These are phyloP conservation scores for Candida xyloterini DNA, from an alignment of 805 yeast species.

Conservation along the genomic window DNA sequence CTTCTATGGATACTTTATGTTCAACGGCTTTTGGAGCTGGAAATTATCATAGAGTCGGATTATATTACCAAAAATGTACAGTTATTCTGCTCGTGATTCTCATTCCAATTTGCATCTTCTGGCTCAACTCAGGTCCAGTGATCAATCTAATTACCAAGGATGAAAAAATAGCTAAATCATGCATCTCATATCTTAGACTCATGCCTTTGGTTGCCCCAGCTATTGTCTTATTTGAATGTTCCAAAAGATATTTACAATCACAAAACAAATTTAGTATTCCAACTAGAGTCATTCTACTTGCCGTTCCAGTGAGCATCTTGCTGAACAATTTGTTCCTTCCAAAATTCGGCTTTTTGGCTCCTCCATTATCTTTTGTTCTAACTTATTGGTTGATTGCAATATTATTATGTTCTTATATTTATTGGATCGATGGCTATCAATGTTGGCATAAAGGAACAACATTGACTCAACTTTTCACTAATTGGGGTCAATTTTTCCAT, in stretches of 20 bases:
- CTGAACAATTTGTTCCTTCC: constrained; percentile 53
- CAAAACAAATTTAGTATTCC: constrained; percentile 77
- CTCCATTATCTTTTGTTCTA: constrained; percentile 65
- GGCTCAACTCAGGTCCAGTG: constrained; percentile 51
- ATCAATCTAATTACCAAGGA: constrained; percentile 14
- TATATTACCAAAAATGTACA: constrained; percentile 63
- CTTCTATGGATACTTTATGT: constrained; percentile 72
- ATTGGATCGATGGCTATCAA: constrained; percentile 56
- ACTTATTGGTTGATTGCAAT: constrained; percentile 69
- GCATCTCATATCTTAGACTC: constrained; percentile 50
- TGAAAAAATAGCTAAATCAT: constrained; percentile 42
- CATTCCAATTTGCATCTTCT: constrained; percentile 54
- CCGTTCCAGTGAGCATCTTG: constrained; percentile 64
- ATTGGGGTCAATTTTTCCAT: constrained; percentile 43
- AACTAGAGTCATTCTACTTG: constrained; percentile 57
- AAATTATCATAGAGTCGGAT: constrained; percentile 60
- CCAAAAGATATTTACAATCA: constrained; percentile 69
- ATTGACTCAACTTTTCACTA: constrained; percentile 32
- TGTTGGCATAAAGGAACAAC: constrained; percentile 52
- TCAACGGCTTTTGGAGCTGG: constrained; percentile 72
- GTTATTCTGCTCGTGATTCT: constrained; percentile 45
- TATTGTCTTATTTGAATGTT: constrained; percentile 61
- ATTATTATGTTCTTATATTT: constrained; percentile 49
- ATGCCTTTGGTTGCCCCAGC: constrained; percentile 66
- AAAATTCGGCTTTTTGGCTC: constrained; percentile 65